Base-by-base conservation (phyloP, 495 filamentous ascomycete species). In the Evernia prunastri region DNA sequence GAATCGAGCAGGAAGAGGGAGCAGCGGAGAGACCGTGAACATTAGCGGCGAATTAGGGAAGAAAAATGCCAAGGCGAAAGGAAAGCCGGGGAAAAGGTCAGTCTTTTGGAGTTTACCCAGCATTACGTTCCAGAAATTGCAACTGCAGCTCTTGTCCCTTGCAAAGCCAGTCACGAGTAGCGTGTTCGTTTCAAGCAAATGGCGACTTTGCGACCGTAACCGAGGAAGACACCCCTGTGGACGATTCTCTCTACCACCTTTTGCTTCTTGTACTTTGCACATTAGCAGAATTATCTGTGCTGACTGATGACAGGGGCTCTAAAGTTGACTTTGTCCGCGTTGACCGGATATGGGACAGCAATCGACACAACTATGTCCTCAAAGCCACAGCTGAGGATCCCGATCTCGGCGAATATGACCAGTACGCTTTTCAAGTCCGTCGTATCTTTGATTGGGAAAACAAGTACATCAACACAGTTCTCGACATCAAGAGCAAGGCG, bases 371-470 rank as follows among this genome's bases (percentile, higher is more conserved):
- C 68, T 95, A 88, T 76, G 90, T 90, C 73, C 82, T 92, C 39
- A 89, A 85, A 45, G 90, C 93, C 70, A 93, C 88, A 17, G 84
- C 87, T 20, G 86, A 92, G 64, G 85, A 89, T 61, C 77, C 80
- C 3, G 82, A 83, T 59, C 86, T 85, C 33, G 83, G 90, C 45
- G 87, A 94, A 67, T 95, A 90, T 72, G 87, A 92, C 67, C 84
- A 92, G 64, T 94, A 88, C 71, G 81, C 92, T 53, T 96, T 96
- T 76, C 91, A 89, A 37, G 89, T 96, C 15, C 85, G 91, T 47
- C 85, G 91, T 61, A 87, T 85, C 58, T 95, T 96, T 70, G 86
- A 91, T 71, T 93, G 88, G 86, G 89, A 96, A 69, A 89, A 91
- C 67, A 92, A 92, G 70, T 92, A 91, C 71, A 77, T 83, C 64